These are phyloP conservation scores for Cercospora sojina DNA, from an alignment of 2,329 filamentous ascomycete genomes.

Conservation along the genomic window DNA sequence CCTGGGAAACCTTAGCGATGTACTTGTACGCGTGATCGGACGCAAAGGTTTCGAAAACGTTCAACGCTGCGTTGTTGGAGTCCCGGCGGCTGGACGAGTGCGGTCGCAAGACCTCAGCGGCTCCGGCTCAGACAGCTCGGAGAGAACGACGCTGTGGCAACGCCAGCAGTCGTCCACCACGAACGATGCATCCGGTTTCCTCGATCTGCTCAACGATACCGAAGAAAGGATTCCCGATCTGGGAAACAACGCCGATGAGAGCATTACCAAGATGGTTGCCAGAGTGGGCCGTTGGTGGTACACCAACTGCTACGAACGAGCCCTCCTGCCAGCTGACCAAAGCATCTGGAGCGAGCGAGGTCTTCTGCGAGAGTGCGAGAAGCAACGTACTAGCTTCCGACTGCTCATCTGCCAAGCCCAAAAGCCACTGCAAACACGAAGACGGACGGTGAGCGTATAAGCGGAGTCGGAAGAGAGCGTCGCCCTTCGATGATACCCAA, in stretches of 20 bases:
- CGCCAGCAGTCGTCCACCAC: neutral
- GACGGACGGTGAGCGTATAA: conserved; percentile 53
- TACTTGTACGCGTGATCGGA: conserved; percentile 65
- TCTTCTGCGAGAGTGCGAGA: conserved; percentile 80
- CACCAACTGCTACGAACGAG: conserved; percentile 78
- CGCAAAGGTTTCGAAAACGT: conserved; percentile 68
- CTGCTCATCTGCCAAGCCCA: conserved; percentile 89
- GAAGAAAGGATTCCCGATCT: conserved; percentile 12
- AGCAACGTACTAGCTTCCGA: conserved; percentile 81
- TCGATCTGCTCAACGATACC: neutral
- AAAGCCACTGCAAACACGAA: conserved; percentile 59
- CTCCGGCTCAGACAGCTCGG: conserved; percentile 30
- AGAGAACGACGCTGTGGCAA: conserved; percentile 11
- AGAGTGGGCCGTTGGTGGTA: conserved; percentile 97
- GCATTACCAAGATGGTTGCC: conserved; percentile 88
- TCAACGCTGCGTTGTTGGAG: conserved; percentile 73
- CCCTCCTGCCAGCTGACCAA: conserved; percentile 47
- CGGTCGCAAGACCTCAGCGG: conserved; percentile 37
- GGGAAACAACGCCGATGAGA: conserved; percentile 64
- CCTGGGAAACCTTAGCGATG: conserved; percentile 56
- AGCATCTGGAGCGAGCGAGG: conserved; percentile 78
- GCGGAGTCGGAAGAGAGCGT: neutral
- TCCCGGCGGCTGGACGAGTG: conserved; percentile 64
- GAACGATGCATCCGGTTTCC: neutral
- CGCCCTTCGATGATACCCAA: neutral